Evolutionary conservation across 2,329 filamentous ascomycete genomes (phyloP).

Genomic region (Thelonectria olida): DNA sequence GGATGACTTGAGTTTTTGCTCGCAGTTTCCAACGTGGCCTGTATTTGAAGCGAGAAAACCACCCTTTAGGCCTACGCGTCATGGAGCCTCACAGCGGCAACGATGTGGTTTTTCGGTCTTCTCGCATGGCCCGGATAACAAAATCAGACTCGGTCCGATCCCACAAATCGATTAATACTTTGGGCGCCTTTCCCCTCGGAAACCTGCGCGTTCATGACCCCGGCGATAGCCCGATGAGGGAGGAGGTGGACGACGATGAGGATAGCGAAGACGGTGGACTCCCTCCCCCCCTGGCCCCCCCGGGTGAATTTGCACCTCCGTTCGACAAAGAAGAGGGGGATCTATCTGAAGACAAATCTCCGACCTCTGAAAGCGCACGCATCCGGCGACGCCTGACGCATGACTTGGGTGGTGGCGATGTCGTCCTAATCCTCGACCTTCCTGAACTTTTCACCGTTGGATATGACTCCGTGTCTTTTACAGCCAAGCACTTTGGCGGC

Average conservation of each 20-base stretch:
- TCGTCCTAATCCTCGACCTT: slow-evolving; percentile 62
- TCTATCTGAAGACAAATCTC: slow-evolving; percentile 3
- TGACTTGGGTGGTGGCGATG: slow-evolving; percentile 54
- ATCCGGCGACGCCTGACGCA: slow-evolving; percentile 33
- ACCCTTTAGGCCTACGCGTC: not conserved
- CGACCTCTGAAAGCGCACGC: slow-evolving; percentile 10
- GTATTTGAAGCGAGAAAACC: not conserved
- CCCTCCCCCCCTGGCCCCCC: slow-evolving; percentile 45
- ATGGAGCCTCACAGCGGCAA: slow-evolving; percentile 36
- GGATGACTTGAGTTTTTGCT: no score
- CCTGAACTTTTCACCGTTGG: slow-evolving; percentile 62
- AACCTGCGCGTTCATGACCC: slow-evolving; percentile 51
- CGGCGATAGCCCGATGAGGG: slow-evolving; percentile 24
- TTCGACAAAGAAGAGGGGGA: not conserved
- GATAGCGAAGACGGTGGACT: slow-evolving; percentile 32
- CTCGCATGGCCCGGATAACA: slow-evolving; percentile 39
- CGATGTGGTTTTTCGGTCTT: slow-evolving; percentile 12
- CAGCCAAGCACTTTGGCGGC: slow-evolving; percentile 59
- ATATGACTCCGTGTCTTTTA: slow-evolving; percentile 61
- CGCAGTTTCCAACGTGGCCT: not conserved
- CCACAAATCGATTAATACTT: slow-evolving; percentile 47
- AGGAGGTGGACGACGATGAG: slow-evolving; percentile 4
- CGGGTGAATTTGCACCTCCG: slow-evolving; percentile 1
- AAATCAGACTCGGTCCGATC: slow-evolving; percentile 48
- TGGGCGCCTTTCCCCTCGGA: slow-evolving; percentile 54